Evolutionary conservation across 768 basidiomycete species (phyloP).

Genomic region (Pholiota molesta): DNA sequence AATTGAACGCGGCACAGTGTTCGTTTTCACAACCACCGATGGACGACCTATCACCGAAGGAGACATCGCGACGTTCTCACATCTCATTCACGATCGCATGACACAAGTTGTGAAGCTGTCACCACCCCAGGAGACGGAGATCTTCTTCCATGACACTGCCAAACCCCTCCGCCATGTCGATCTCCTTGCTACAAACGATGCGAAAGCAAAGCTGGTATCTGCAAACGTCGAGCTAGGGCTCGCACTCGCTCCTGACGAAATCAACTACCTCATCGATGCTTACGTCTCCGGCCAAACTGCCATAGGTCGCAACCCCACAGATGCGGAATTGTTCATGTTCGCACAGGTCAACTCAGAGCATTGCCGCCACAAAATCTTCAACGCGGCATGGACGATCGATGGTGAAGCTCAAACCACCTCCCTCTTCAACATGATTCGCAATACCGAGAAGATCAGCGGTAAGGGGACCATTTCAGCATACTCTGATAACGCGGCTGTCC

Average conservation of each 20-base stretch:
- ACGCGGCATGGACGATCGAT: slow-evolving; percentile 94
- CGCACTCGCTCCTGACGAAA: slow-evolving; percentile 87
- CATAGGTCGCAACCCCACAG: slow-evolving; percentile 85
- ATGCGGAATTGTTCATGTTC: slow-evolving; percentile 99
- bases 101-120: slow-evolving; percentile 75
- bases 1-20: slow-evolving; percentile 83
- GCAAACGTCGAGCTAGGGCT: slow-evolving; percentile 90
- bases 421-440: slow-evolving; percentile 96
- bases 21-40: slow-evolving; percentile 56
- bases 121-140: slow-evolving; percentile 55
- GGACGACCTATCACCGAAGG: slow-evolving; percentile 42
- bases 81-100: slow-evolving; percentile 94
- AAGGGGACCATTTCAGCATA: slow-evolving; percentile 93
- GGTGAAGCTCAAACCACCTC: slow-evolving; percentile 63
- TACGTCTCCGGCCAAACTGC: slow-evolving; percentile 74
- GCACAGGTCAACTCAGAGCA: slow-evolving; percentile 99
- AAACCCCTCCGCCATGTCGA: slow-evolving; percentile 74
- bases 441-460: slow-evolving; percentile 81
- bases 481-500: slow-evolving; percentile 96
- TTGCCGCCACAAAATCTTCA: slow-evolving; percentile 99
- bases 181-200: slow-evolving; percentile 46
- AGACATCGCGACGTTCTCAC: slow-evolving; percentile 57
- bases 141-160: slow-evolving; percentile 67
- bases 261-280: slow-evolving; percentile 88
- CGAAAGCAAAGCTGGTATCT: slow-evolving; percentile 63